Base-by-base conservation (phyloP, 2,329 filamentous ascomycete genomes). In the Fonsecaea erecta region DNA sequence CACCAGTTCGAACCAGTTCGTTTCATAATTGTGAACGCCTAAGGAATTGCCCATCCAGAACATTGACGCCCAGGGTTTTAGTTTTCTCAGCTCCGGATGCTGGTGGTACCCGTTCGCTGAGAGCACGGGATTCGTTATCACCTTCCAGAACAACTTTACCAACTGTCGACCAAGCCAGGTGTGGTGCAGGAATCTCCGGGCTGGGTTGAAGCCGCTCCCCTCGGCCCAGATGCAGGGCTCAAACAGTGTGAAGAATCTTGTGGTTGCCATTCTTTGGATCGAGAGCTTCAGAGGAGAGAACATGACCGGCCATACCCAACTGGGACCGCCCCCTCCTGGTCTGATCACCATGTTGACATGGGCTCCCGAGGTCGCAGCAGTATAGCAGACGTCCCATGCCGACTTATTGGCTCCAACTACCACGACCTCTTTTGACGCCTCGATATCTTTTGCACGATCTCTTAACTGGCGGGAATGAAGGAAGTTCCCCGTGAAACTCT, bases 201-300 rank as follows among this genome's bases (percentile, higher is more conserved):
- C 70, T 9, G 73, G 73, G 16, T 34, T 16, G 48, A 75, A 79
- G 4, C 78, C 81, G 21, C 82, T 60, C 2, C 18, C 84, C 1
- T 82, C 79, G 3, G 87, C 88, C 88, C 89, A 93, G 14, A 90
- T 83, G 73, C 90, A 93, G 0, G 91, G 90, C 58, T 85, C 88
- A 75, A 93, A 87, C 87, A 88, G 92, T 1, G 86, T 90, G 60
- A 93, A 77, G 68, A 90, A 82, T 0, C 90, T 86, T 0, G 85
- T 89, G 34, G 85, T 84, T 3, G 89, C 83, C 3, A 92, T 81
- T 71, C 88, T 86, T 75, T 92, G 89, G 0, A 91, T 77, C 83
- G 85, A 87, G 64, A 83, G 83, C 74, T 88, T 88, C n/a, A 90
- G 73, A 26, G 57, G 57, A 48, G 43, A 48, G 2, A 60, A 35